A percentile compares a stretch with the other conserved stretches of the same genome.
Evolutionary conservation across 345 rosid species (phyloP).

Genomic region (Syzygium jambos): DNA sequence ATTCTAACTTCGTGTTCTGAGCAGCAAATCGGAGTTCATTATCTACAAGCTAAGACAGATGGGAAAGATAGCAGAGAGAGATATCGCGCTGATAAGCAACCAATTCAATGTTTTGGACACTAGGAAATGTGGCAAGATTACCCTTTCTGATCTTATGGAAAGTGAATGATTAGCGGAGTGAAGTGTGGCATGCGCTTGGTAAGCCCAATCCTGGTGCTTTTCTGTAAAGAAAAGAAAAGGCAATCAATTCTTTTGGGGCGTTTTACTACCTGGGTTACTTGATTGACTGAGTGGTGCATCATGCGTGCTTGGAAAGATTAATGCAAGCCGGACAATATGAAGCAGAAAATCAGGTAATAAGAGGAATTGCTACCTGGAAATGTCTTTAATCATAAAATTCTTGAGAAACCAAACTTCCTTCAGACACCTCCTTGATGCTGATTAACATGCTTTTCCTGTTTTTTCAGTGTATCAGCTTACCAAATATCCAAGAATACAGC

Average conservation of each 20-base stretch:
- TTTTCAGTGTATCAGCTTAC: not conserved
- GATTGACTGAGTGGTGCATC: not conserved
- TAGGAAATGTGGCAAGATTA: conserved; percentile 36
- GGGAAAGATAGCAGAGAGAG: conserved; percentile 54
- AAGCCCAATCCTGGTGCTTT: not conserved
- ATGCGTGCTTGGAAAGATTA: not conserved
- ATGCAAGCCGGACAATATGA: not conserved
- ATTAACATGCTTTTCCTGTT: not conserved
- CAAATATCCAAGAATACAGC: not conserved
- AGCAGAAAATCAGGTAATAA: not conserved
- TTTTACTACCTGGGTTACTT: not conserved
- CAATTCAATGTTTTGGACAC: conserved; percentile 34
- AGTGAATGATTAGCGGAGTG: conserved; percentile 1
- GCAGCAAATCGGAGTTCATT: conserved; percentile 58
- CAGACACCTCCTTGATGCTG: not conserved
- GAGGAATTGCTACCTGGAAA: not conserved
- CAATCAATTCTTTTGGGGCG: not conserved
- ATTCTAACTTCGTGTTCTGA: not conserved
- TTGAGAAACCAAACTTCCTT: not conserved
- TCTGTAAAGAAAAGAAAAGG: not conserved
- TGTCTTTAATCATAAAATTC: not conserved
- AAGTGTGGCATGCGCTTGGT: not conserved
- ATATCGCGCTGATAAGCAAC: conserved; percentile 33
- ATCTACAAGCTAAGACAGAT: conserved; percentile 60
- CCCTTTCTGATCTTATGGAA: conserved; percentile 32